These are phyloP conservation scores for Podospora australis DNA, from an alignment of 495 filamentous ascomycete genomes.

Conservation along the genomic window DNA sequence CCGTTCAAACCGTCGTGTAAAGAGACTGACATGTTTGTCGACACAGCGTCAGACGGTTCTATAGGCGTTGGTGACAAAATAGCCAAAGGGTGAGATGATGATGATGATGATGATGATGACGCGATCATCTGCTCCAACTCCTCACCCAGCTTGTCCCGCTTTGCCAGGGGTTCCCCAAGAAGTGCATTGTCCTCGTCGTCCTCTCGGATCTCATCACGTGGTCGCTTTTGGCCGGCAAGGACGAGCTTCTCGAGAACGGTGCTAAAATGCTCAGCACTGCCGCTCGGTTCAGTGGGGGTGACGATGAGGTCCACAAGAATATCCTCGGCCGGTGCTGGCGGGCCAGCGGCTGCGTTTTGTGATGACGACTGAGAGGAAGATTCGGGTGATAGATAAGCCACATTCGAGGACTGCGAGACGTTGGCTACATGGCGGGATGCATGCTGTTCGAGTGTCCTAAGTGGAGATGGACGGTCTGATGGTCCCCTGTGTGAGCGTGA, in stretches of 20 bases:
- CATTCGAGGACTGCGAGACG: no score
- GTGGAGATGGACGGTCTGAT: no score
- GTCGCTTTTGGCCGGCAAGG: constrained; percentile 20
- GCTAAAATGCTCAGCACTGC: constrained; percentile 22
- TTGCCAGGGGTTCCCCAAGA: constrained; percentile 20
- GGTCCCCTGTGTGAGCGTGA: not conserved
- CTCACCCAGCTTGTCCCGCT: constrained; percentile 24
- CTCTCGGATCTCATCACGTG: constrained; percentile 13
- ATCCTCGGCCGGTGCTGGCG: no score
- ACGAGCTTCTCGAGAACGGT: constrained; percentile 1
- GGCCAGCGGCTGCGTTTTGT: no score
- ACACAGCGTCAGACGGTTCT: no score
- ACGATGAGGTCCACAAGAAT: no score
- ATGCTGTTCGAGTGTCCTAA: no score
- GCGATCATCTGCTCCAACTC: constrained; percentile 14
- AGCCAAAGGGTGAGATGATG: not conserved
- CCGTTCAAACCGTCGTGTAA: not conserved
- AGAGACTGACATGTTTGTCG: not conserved
- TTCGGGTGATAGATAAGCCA: no score
- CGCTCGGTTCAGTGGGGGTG: constrained; percentile 9
- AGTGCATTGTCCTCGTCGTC: no score
- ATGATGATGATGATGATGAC: not conserved
- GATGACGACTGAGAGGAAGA: no score
- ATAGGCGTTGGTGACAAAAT: no score
- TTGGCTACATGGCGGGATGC: no score